phyloP scores from a whole-genome alignment of 2,329 filamentous ascomycete species.

The Botrytis hyacinthi region DNA sequence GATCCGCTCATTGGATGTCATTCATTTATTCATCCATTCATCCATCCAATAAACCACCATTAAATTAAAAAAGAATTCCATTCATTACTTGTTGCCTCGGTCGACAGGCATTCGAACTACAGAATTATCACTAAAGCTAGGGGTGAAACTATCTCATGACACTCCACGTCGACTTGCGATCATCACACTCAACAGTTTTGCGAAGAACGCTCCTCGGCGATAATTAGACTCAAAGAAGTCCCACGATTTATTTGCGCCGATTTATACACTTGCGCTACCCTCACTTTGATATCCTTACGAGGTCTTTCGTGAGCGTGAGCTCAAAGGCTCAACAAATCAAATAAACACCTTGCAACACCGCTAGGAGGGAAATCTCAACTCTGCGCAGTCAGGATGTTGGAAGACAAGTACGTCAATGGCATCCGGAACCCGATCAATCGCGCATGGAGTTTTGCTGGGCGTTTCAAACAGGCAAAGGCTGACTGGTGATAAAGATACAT shows the following conservation, averaged over 20 bases:
- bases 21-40: background rate
- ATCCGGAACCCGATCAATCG: background rate
- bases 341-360: constrained; percentile 28
- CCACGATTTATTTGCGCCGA: constrained; percentile 20
- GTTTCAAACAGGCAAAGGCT: constrained; percentile 25
- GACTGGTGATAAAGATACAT: constrained; percentile 59
- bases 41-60: background rate
- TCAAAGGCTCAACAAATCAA: constrained; percentile 25
- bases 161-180: constrained; percentile 26
- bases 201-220: constrained; percentile 5
- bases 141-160: constrained; percentile 31
- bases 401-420: constrained; percentile 45
- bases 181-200: constrained; percentile 23
- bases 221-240: background rate
- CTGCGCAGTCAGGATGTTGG: constrained; percentile 40
- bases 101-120: constrained; percentile 12
- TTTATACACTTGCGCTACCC: background rate
- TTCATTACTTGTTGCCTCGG: constrained; percentile 16
- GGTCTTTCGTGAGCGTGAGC: constrained; percentile 22
- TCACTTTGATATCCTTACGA: constrained; percentile 8
- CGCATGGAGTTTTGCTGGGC: background rate
- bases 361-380: constrained; percentile 27
- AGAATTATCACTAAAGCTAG: constrained; percentile 21
- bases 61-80: background rate
- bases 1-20: background rate